These are phyloP conservation scores for Populus pruinosa DNA, from an alignment of 345 rosid species.

Conservation along the genomic window DNA sequence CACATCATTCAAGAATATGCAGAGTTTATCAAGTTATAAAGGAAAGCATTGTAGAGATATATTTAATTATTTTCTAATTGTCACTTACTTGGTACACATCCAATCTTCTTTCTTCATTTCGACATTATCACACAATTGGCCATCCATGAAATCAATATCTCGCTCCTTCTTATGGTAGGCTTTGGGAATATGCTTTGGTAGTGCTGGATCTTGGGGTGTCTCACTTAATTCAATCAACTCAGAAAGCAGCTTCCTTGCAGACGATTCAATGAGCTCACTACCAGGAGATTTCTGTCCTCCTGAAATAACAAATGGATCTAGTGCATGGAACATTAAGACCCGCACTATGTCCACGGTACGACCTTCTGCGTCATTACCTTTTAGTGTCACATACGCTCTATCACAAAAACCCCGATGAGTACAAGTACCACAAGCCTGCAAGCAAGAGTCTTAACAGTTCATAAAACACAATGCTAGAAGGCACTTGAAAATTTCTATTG, in stretches of 20 bases:
- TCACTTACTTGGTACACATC: slow-evolving; percentile 81
- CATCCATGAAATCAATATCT: slow-evolving; percentile 6
- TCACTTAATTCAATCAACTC: slow-evolving; percentile 72
- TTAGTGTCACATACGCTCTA: slow-evolving; percentile 71
- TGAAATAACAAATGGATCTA: slow-evolving; percentile 62
- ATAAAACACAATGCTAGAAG: not conserved
- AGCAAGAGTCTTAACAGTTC: slow-evolving; percentile 15
- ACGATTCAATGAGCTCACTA: slow-evolving; percentile 46
- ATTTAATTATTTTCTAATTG: not conserved
- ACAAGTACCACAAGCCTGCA: slow-evolving; percentile 80
- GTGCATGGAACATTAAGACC: slow-evolving; percentile 55
- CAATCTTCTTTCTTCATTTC: slow-evolving; percentile 74
- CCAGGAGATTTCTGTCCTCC: slow-evolving; percentile 52
- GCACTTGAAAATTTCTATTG: not conserved
- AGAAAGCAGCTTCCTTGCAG: slow-evolving; percentile 68
- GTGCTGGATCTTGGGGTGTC: slow-evolving; percentile 46
- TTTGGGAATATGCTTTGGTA: slow-evolving; percentile 44
- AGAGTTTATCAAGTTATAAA: not conserved
- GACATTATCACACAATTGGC: slow-evolving; percentile 31
- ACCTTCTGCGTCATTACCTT: slow-evolving; percentile 65
- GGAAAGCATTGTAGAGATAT: not conserved
- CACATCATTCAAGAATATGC: not conserved
- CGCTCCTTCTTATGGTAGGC: slow-evolving; percentile 26
- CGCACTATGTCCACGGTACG: slow-evolving; percentile 87
- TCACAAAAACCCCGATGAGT: slow-evolving; percentile 82